Evolutionary conservation across 1,284 basidiomycete species (phyloP), one percentile per base, ranked within the genome.

Genomic region (Microbotryum silenes-acaulis): DNA sequence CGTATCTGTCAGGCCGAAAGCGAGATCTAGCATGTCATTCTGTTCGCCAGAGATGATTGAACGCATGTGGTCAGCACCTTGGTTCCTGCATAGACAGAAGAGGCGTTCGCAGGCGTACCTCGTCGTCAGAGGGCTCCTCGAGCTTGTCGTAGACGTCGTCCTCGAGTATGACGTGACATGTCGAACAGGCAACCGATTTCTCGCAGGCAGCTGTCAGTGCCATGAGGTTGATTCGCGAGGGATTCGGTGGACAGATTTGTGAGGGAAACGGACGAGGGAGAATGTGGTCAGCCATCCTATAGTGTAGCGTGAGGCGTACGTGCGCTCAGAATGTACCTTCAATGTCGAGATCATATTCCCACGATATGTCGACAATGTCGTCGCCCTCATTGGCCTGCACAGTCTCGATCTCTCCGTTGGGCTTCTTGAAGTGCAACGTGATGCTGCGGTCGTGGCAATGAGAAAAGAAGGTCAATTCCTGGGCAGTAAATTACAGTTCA

Each of bases 271-370:
- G 27, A 18, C 12, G 14, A 3, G 37, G 14, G 31, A 31, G 31
- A 31, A 31, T 31, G 9, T 9, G 31, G 31, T 31, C 31, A 31
- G 31, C 31, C 2, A 10, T 31, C 31, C 31, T 31, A 31, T 31
- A 31, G 31, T 31, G 31, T 31, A 31, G 31, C 9, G 31, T 9
- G 31, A 31, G 10, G 31, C 7, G 31, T 31, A 31, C 7, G 8
- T 31, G 31, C 31, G 31, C 31, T 31, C 31, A 31, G 21, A 25
- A 72, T 82, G 67, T 63, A 88, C 92, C 93, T 81, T 98, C 94
- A n/a, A 98, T 81, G 74, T 98, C 94, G 60, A 98, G 85, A 72
- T 97, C 94, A 74, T 96, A 85, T 76, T 97, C 93, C 74, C 97
- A 93, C 3, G 94, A 93, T 61, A 98, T 81, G 51, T 85, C 84